phyloP scores from a whole-genome alignment of 1,284 basidiomycete species.

The Papiliotrema fonsecae region DNA sequence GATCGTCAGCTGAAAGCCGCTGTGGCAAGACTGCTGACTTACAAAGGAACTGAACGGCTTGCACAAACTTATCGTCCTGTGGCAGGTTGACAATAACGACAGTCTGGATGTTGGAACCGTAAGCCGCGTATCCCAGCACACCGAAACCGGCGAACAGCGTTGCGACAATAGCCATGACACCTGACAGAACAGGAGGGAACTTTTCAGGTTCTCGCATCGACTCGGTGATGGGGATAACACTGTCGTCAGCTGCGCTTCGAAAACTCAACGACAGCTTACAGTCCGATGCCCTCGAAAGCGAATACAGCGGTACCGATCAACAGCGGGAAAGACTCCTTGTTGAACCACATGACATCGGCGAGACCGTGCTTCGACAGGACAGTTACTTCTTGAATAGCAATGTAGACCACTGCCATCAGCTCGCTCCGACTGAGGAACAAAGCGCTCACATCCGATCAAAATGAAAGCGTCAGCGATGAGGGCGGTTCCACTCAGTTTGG shows the following conservation, averaged over 20 bases:
- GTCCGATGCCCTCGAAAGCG: slow-evolving; percentile 94
- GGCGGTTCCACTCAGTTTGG: slow-evolving; percentile 87
- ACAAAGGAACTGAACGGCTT: slow-evolving; percentile 78
- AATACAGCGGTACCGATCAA: slow-evolving; percentile 97
- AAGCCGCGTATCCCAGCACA: slow-evolving; percentile 79
- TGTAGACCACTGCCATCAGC: slow-evolving; percentile 60
- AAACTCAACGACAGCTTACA: slow-evolving; percentile 54
- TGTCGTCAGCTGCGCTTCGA: slow-evolving; percentile 9
- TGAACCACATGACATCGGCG: slow-evolving; percentile 84
- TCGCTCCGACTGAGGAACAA: neutral
- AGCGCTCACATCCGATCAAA: slow-evolving; percentile 62
- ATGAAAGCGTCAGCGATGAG: slow-evolving; percentile 95
- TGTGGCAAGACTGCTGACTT: slow-evolving; percentile 8
- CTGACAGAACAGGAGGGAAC: slow-evolving; percentile 82
- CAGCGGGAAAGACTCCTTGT: slow-evolving; percentile 79
- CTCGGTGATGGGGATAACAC: slow-evolving; percentile 92
- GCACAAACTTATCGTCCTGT: slow-evolving; percentile 77
- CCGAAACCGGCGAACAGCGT: slow-evolving; percentile 89
- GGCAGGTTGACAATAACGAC: slow-evolving; percentile 95
- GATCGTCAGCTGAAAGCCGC: slow-evolving; percentile 9
- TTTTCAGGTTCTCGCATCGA: slow-evolving; percentile 89
- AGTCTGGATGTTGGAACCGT: slow-evolving; percentile 81
- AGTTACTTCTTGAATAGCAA: slow-evolving; percentile 71
- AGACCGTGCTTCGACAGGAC: slow-evolving; percentile 64
- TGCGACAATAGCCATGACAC: slow-evolving; percentile 69